A percentile compares a stretch with the other conserved stretches of the same genome.
phyloP scores from a whole-genome alignment of 805 yeast species.

The Lachancea cidri region DNA sequence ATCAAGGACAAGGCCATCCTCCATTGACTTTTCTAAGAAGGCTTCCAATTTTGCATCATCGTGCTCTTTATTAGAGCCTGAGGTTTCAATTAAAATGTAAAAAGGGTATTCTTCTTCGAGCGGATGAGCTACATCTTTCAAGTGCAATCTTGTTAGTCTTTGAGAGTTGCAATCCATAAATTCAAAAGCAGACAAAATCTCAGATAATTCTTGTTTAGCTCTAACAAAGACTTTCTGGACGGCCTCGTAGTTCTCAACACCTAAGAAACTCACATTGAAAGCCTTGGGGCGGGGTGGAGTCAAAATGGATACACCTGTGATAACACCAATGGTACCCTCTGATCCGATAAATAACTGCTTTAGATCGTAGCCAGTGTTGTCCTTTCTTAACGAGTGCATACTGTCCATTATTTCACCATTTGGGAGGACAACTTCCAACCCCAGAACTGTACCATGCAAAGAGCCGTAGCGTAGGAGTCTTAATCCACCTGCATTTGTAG shows the following conservation, averaged over 20 bases:
- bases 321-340: conserved; percentile 87
- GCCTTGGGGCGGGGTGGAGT: conserved; percentile 87
- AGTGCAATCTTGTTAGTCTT: conserved; percentile 54
- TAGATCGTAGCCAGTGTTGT: conserved; percentile 91
- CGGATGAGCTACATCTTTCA: conserved; percentile 60
- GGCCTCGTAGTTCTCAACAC: conserved; percentile 72
- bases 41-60: conserved; percentile 85
- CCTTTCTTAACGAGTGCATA: conserved; percentile 83
- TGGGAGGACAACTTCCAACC: conserved; percentile 88
- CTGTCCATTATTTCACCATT: conserved; percentile 79
- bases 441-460: conserved; percentile 85
- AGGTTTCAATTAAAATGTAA: conserved; percentile 81
- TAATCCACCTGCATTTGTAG: conserved; percentile 95
- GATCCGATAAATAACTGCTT: conserved; percentile 91
- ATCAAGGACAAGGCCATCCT: conserved; percentile 75
- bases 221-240: conserved; percentile 76
- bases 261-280: conserved; percentile 83
- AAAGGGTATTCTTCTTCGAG: conserved; percentile 81
- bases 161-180: conserved; percentile 81
- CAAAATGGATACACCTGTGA: conserved; percentile 84
- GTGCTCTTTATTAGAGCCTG: conserved; percentile 92
- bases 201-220: conserved; percentile 75
- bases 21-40: conserved; percentile 82
- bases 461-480: conserved; percentile 85
- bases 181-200: conserved; percentile 87